Conservation (phyloP, 768 basidiomycete genomes). For the Boletellus ananas region DNA sequence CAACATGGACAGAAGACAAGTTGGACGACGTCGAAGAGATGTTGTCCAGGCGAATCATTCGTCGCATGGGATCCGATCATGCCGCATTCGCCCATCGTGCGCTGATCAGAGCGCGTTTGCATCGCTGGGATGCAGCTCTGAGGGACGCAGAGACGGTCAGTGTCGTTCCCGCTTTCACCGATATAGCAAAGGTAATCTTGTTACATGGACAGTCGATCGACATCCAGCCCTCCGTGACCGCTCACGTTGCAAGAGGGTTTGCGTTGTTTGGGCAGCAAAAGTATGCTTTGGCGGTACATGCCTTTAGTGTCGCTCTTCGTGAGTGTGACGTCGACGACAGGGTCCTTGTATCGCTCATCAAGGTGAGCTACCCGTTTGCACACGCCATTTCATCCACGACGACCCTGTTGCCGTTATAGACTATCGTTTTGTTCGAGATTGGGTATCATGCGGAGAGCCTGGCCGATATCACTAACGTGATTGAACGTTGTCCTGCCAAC, state of each 20-base stretch:
- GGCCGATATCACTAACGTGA: background rate
- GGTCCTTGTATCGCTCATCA: background rate
- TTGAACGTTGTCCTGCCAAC: background rate
- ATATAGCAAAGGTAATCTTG: background rate
- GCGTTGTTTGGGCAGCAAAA: conserved; percentile 3
- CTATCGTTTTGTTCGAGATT: conserved; percentile 2
- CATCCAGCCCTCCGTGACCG: conserved; percentile 3
- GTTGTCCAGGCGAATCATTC: no score
- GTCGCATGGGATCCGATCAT: no score
- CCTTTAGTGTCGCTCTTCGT: conserved; percentile 3
- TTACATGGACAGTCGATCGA: background rate
- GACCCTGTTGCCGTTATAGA: background rate
- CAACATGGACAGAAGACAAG: no score
- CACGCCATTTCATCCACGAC: background rate
- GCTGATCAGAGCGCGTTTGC: no score
- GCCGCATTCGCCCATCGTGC: no score
- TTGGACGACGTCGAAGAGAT: no score
- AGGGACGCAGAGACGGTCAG: conserved; percentile 5
- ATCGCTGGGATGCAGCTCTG: background rate
- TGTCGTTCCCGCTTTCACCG: background rate
- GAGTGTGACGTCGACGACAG: conserved; percentile 3
- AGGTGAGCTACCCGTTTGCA: background rate
- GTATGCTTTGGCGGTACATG: background rate
- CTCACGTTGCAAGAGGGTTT: conserved; percentile 1
- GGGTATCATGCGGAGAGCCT: conserved; percentile 6